Evolutionary conservation across 2,329 filamentous ascomycete genomes (phyloP), one percentile per base, ranked within the genome.

Genomic region (Teratosphaeria viscida): DNA sequence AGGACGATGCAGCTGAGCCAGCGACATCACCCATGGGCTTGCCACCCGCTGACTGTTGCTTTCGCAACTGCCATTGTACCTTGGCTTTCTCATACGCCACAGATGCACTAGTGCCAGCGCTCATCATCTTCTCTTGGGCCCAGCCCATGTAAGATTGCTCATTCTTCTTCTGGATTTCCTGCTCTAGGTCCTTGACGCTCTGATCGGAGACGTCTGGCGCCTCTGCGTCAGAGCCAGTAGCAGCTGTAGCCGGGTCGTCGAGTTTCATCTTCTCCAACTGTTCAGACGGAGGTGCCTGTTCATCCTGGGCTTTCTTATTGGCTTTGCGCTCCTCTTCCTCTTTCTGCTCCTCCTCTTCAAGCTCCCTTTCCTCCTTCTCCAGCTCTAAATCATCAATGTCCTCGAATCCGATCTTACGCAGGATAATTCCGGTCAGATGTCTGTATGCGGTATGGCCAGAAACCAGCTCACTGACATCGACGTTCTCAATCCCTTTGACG

Each of bases 401-500:
- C 56, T 81, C 78, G 62, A 81, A 81, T 3, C 79, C 80, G 29
- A 82, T 79, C 59, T 77, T 76, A 61, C 76, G 74, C 37, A 82
- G 64, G n/a, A 82, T 78, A 1, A 69, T 72, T 7, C 80, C 80
- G 0, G 78, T 79, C 3, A 81, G 72, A 63, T 77, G 80, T 19
- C 79, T 71, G 65, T 82, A 82, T 53, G 73, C 71, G 2, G 79
- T 71, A 65, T 82, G 80, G 0, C 79, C 79, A n/a, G 72, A 73
- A 0, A 82, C 78, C 1, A 79, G 69, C 27, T 78, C 76, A 12
- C 74, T 78, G 26, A 82, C 77, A 62, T 82, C 80, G 14, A 82
- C 76, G 37, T 82, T 83, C 59, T 82, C 76, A 0, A 94, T 80
- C 2, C 87, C 87, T 5, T 82, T 80, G 16, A 92, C 83, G 8